Evolutionary conservation across 306 rosid species (phyloP), one percentile per base, ranked within the genome.

Genomic region (Arachis hypogaea): DNA sequence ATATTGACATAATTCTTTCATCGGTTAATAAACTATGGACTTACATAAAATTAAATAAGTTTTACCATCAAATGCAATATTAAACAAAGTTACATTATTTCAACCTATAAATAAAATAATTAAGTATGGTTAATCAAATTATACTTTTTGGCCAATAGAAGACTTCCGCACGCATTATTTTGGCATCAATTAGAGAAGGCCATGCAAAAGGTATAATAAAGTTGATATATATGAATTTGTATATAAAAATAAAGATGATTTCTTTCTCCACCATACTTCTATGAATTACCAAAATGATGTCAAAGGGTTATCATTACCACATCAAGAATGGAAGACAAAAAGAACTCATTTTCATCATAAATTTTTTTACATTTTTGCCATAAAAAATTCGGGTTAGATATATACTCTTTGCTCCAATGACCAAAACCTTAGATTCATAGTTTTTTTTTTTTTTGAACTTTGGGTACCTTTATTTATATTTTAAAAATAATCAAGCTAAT

Each of bases 111-210:
- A 22, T 22, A 22, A 22, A 22, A 22, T 22, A 22, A 22, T 22
- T 22, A 76, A n/a, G 6, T 29, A 12, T 40, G 51, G 56, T 18
- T 63, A 36, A 56, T 7, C 70, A 9, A 28, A 22, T 22, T 22
- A 22, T 30, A 43, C 41, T 77, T 59, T 16, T 14, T 55, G 45
- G 45, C 45, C 28, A 22, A 22, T 43, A 51, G 38, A 55, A 64
- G 77, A 63, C 40, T 47, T 63, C 18, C 30, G 2, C 30, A 10
- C 45, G 63, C 69, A 78, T 78, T 68, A 45, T 64, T 64, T 18
- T 58, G 47, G 74, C 42, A 64, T 33, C 71, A 43, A 69, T 41
- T 63, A 63, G 52, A 55, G 28, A 22, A 70, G 72, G 54, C 33
- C 76, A 69, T 61, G 62, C 81, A 69, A 14, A 68, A 60, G n/a